Evolutionary conservation across 805 yeast species (phyloP), one percentile per base, ranked within the genome.

Genomic region (Candida ficus): DNA sequence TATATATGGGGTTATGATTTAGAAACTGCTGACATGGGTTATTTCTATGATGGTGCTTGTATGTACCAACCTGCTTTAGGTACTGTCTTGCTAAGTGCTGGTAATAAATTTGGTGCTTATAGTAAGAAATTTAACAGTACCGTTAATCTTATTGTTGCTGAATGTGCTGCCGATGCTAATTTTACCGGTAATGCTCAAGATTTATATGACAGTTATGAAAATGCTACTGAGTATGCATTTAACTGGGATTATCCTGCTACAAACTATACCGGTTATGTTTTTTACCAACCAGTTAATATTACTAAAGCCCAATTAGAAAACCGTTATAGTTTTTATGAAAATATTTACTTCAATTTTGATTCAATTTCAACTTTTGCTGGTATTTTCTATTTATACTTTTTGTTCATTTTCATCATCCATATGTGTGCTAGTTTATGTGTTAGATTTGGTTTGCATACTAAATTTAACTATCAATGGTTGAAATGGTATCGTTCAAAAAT

Each of bases 351-450:
- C 35, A 48, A 54, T 34, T 46, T 47, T 41, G 57, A 53, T 32
- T 28, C 27, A 29, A 45, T 49, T n/a, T 38, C 39, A 9, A 7
- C 39, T 6, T 48, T 49, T 61, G 59, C 52, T 4, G 63, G 58
- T 33, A 61, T 60, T 5, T 49, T 71, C 25, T 45, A 63, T 38
- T 54, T 57, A 8, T 72, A 61, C 49, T 73, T 73, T 64, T 58
- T 59, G n/a, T 16, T 62, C 2, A 59, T 71, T 0, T 52, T 72
- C 48, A 14, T 68, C 0, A 29, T 66, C 17, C 62, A 66, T 19
- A 60, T 64, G 10, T n/a, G 54, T 4, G 48, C 46, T 49, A 66
- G 67, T 39, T 60, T 42, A 38, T 53, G 59, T 43, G 57, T 48
- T 28, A 46, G 37, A 27, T 39, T 48, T 4, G 62, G 62, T 21